Base-by-base conservation (phyloP, 1,284 basidiomycete species). In the Malassezia sympodialis region DNA sequence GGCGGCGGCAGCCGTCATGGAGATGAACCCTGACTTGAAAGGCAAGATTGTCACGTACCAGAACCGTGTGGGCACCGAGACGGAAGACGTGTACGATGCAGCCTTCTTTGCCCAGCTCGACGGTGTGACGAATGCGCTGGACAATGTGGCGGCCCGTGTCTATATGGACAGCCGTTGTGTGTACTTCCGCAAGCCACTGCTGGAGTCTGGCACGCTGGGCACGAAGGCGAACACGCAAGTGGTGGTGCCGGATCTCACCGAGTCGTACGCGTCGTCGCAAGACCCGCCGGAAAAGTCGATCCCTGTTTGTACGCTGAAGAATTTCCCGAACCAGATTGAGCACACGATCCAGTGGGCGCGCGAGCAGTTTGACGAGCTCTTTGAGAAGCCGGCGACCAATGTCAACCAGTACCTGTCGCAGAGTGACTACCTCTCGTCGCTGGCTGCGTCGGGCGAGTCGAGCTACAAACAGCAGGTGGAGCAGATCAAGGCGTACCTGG, bases 111-210 rank as follows among this genome's bases (percentile, higher is more conserved):
- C 80, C 37, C 78, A 79, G 51, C 82, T 99, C 37, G 88, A 96
- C 66, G 89, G 89, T 57, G 90, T 99, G 4, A 99, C 94, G n/a
- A 99, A 99, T 75, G 94, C 96, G n/a, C 79, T 99, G 57, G 94
- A 99, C 78, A 99, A 99, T 63, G 85, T 99, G 56, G 82, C 86
- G 78, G 91, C 94, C 12, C 87, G 90, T 68, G 81, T 89, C 61
- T 99, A 99, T 79, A 96, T 99, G 93, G 94, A 99, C 76, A 85
- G 91, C 67, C 87, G 96, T 55, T 98, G 94, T 72, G 88, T 99
- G 35, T 90, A 96, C 79, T 96, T 90, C 79, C 82, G 86, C 76
- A 99, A 98, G 77, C 90, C 94, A 24, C 79, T 99, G 21, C 82
- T 99, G 45, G 94, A 99, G 73, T 96, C 93, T 12, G 94, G 94